Conservation (phyloP, 2,329 filamentous ascomycete species). For the Trichoderma asperellum region DNA sequence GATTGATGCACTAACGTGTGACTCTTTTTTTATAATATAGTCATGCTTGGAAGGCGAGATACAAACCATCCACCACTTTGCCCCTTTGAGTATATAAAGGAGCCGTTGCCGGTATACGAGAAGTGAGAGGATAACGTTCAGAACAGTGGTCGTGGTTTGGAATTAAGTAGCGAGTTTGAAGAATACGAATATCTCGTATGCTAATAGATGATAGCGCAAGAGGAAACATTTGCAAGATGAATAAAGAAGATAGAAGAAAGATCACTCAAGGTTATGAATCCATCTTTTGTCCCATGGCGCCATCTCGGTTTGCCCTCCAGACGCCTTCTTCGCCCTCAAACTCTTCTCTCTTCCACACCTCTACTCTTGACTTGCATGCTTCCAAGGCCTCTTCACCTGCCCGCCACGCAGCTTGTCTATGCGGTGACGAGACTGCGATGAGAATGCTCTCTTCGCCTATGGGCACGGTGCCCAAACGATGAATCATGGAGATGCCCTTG, state of each 20-base stretch:
- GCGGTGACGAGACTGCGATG: conserved; percentile 81
- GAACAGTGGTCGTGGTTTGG: neutral
- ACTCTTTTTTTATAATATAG: conserved; percentile 36
- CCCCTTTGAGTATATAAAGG: conserved; percentile 45
- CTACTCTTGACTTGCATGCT: conserved; percentile 80
- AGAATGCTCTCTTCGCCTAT: conserved; percentile 93
- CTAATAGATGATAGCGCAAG: conserved; percentile 11
- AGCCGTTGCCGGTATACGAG: conserved; percentile 45
- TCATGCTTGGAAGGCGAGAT: conserved; percentile 43
- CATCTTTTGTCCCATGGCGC: conserved; percentile 58
- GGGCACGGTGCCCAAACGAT: conserved; percentile 82
- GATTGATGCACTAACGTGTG: neutral
- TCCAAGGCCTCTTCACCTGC: conserved; percentile 90
- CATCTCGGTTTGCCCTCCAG: conserved; percentile 88
- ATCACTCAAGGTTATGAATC: conserved; percentile 30
- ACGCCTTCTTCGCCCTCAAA: conserved; percentile 78
- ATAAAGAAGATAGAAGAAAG: neutral
- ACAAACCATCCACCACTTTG: conserved; percentile 41
- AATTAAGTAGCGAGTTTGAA: neutral
- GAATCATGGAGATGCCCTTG: conserved; percentile 75
- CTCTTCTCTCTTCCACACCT: conserved; percentile 94
- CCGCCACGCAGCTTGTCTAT: conserved; percentile 82
- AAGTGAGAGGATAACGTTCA: conserved; percentile 6
- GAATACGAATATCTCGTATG: neutral
- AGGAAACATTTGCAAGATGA: conserved; percentile 6